Evolutionary conservation across 495 filamentous ascomycete genomes (phyloP).

Genomic region (Tetracladium setigerum): DNA sequence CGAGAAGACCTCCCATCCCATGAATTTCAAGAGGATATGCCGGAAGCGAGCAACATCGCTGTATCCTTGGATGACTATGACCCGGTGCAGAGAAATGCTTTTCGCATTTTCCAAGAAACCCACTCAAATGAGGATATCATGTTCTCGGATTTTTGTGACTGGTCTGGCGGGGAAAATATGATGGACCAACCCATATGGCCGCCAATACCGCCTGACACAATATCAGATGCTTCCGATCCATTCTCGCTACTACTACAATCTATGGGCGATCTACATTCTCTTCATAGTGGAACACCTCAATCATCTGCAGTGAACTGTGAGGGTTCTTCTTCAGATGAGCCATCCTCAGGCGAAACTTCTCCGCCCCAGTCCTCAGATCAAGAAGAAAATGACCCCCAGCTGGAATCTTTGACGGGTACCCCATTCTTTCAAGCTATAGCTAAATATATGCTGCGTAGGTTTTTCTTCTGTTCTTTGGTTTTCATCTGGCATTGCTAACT

Average conservation of each 20-base stretch:
- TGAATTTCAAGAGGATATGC: neutral
- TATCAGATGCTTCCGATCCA: neutral
- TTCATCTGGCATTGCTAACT: conserved; percentile 1
- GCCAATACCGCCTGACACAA: neutral
- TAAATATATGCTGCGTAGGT: conserved; percentile 2
- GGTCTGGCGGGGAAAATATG: neutral
- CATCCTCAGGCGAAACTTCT: neutral
- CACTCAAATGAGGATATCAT: neutral
- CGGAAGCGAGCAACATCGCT: neutral
- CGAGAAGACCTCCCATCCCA: neutral
- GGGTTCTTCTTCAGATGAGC: no score
- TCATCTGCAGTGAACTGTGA: no score
- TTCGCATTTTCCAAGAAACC: conserved; percentile 3
- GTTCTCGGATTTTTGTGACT: conserved; percentile 1
- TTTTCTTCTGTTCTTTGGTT: neutral
- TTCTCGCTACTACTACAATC: no score
- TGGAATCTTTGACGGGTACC: neutral
- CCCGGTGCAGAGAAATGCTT: neutral
- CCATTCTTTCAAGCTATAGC: conserved; percentile 6
- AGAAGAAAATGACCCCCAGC: neutral
- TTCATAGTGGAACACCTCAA: no score
- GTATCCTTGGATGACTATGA: neutral
- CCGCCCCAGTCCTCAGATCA: neutral
- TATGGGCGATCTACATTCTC: no score
- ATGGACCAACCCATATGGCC: neutral